Percentiles rank a stretch among this genome's conserved stretches.
phyloP scores from a whole-genome alignment of 176 grass and related monocot species.

The Ensete glaucum region DNA sequence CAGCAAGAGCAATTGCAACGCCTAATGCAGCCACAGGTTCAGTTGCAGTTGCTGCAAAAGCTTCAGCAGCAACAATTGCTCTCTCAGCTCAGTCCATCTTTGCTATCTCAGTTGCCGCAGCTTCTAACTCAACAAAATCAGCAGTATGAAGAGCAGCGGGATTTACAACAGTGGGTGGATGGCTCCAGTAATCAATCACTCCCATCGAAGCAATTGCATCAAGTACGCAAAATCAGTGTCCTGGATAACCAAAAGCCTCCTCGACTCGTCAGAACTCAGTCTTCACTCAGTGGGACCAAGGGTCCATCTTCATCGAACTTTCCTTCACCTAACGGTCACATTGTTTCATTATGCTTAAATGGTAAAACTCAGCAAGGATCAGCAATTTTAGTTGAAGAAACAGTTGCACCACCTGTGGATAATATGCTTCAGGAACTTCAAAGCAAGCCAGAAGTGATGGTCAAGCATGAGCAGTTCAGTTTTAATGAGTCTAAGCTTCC shows the following conservation, averaged over 20 bases:
- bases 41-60: slow-evolving; percentile 93
- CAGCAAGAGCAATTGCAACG: slow-evolving; percentile 73
- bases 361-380: slow-evolving; percentile 54
- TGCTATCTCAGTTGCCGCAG: slow-evolving; percentile 61
- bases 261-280: slow-evolving; percentile 54
- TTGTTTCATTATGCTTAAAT: slow-evolving; percentile 50
- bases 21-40: slow-evolving; percentile 62
- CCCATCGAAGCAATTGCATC: slow-evolving; percentile 53
- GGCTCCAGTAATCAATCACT: slow-evolving; percentile 23
- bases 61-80: slow-evolving; percentile 84
- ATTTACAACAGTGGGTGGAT: slow-evolving; percentile 52
- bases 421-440: slow-evolving; percentile 86
- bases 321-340: slow-evolving; percentile 38
- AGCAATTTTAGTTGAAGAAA: slow-evolving; percentile 39
- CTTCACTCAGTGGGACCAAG: slow-evolving; percentile 38
- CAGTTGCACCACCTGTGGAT: slow-evolving; percentile 47
- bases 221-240: slow-evolving; percentile 28
- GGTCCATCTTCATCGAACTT: slow-evolving; percentile 49
- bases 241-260: slow-evolving; percentile 41
- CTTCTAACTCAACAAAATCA: slow-evolving; percentile 67
- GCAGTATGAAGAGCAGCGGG: slow-evolving; percentile 55
- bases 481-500: slow-evolving; percentile 39
- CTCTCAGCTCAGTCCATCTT: slow-evolving; percentile 68
- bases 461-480: slow-evolving; percentile 49
- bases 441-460: slow-evolving; percentile 56